These are phyloP conservation scores for Neofusicoccum umdonicola DNA, from an alignment of 2,329 filamentous ascomycete genomes.

Conservation along the genomic window DNA sequence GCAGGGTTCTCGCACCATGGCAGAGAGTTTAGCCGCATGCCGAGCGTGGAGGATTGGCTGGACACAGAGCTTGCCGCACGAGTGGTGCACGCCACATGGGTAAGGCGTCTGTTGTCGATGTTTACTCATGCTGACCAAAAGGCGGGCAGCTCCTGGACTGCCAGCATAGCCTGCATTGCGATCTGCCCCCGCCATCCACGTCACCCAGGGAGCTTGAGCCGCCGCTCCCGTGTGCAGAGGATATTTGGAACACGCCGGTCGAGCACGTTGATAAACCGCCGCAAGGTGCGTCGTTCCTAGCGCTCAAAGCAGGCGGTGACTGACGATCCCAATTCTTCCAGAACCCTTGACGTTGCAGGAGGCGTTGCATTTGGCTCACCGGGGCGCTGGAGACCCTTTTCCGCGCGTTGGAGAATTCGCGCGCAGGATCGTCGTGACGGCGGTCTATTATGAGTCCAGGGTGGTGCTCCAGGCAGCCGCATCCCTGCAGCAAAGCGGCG, in stretches of 20 bases:
- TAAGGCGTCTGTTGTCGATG: neutral
- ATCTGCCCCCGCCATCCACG: neutral
- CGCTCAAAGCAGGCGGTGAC: neutral
- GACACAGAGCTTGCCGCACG: neutral
- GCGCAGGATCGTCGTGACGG: neutral
- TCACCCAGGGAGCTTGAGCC: neutral
- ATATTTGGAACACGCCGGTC: neutral
- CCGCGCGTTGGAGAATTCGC: neutral
- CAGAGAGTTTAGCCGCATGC: neutral
- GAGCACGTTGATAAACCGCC: neutral
- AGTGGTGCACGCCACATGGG: constrained; percentile 2
- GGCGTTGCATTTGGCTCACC: neutral
- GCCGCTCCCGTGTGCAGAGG: neutral
- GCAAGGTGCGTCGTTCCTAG: neutral
- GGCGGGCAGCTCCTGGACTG: neutral
- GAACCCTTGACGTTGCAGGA: neutral
- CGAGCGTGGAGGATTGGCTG: neutral
- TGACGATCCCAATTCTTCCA: neutral
- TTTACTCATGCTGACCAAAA: neutral
- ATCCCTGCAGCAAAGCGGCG: neutral
- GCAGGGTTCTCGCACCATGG: neutral
- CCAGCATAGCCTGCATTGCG: neutral
- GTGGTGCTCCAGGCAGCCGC: neutral
- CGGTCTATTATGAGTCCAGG: neutral
- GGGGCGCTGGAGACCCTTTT: neutral